Base-by-base conservation (phyloP, 1,284 basidiomycete species). In the Takashimella koratensis region DNA sequence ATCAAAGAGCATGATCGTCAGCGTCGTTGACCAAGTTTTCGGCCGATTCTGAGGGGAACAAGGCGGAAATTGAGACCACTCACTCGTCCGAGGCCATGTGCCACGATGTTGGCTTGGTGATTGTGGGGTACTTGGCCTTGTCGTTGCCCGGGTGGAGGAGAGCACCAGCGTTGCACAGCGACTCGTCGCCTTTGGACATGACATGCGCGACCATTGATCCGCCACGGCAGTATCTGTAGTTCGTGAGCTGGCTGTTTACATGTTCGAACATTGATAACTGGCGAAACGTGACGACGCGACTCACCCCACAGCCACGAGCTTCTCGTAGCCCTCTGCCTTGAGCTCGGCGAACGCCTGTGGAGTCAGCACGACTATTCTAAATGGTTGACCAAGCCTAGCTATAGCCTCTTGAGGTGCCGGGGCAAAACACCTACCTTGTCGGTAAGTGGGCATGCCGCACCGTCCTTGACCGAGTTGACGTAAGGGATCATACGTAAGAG, bases 241-340 rank as follows among this genome's bases (percentile, higher is more conserved):
- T 41, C 11, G 22, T 23, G 5, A 25, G 22, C 23, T 8, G 2
- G 22, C 20, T 6, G 4, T 36, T 26, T 16, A 19, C 30, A 49
- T 4, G 16, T 16, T 11, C 24, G 19, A n/a, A 67, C 70, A 30
- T 64, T n/a, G n/a, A n/a, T n/a, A n/a, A n/a, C n/a, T n/a, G n/a
- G n/a, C n/a, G n/a, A n/a, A n/a, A n/a, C n/a, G n/a, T n/a, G n/a
- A n/a, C n/a, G n/a, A n/a, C n/a, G n/a, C n/a, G n/a, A n/a, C n/a
- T n/a, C n/a, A 84, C 80, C 86, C 86, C 27, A 85, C 78, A 2
- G 79, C 81, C 2, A 84, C 85, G 44, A 87, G 64, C 48, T 79
- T 81, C 36, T 79, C 76, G 63, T 86, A 85, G 24, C 79, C 76
- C 54, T 83, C 78, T 8, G 72, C 71, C 52, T 78, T 77, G 12